A percentile compares a stretch with the other conserved stretches of the same genome.
Conservation (phyloP, 2,329 filamentous ascomycete genomes). For the Lasiodiplodia hormozganensis region DNA sequence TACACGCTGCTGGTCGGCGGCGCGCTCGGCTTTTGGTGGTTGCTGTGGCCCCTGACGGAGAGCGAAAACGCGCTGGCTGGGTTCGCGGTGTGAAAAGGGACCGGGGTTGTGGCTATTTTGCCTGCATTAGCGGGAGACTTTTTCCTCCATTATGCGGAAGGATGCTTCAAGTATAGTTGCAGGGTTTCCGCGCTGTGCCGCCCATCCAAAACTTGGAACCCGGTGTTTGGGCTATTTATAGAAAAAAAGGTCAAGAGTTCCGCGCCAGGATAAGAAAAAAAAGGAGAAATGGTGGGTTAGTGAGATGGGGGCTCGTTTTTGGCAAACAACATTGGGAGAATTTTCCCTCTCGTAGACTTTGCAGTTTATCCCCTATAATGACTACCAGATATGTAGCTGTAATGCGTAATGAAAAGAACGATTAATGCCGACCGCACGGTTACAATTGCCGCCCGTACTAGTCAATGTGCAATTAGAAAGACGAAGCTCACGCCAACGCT, state of each 20-base stretch:
- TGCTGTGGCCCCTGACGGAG: slow-evolving; percentile 75
- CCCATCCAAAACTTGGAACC: background rate
- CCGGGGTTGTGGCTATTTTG: background rate
- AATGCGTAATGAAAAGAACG: slow-evolving; percentile 14
- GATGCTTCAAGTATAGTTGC: background rate
- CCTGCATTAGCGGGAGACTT: background rate
- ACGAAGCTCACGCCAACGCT: background rate
- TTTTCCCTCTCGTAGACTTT: background rate
- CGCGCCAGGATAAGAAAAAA: background rate
- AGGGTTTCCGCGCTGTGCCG: background rate
- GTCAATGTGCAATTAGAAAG: background rate
- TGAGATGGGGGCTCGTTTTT: background rate
- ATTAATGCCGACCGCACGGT: background rate
- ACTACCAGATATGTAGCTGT: background rate
- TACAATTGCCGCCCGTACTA: background rate
- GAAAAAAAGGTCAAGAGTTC: background rate
- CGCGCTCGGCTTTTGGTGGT: slow-evolving; percentile 72
- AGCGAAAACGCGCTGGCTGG: slow-evolving; percentile 59
- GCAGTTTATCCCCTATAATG: background rate
- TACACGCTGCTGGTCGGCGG: slow-evolving; percentile 79
- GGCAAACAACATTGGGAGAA: background rate
- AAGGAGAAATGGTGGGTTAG: background rate
- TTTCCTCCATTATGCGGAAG: background rate
- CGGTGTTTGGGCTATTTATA: slow-evolving; percentile 11
- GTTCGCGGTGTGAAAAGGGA: slow-evolving; percentile 3